Conservation (phyloP, 2,329 filamentous ascomycete species). For the Colletotrichum incanum region DNA sequence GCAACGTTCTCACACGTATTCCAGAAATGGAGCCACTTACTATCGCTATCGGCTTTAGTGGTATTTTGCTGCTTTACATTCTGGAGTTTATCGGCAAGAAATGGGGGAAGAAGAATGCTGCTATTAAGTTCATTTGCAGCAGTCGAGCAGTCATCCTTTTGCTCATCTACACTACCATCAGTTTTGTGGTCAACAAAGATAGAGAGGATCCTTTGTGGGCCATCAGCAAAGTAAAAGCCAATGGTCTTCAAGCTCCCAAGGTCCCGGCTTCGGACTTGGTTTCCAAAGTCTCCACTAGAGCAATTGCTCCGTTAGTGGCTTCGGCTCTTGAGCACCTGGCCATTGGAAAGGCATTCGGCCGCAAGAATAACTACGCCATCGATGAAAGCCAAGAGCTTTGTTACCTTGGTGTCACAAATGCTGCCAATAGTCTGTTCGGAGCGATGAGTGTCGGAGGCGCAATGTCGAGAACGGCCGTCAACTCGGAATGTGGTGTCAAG, state of each 20-base stretch:
- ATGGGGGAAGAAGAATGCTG: conserved; percentile 71
- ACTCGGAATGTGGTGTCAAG: conserved; percentile 74
- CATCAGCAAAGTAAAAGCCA: no score
- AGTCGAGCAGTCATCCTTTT: conserved; percentile 74
- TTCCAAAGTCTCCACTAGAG: conserved; percentile 66
- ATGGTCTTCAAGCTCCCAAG: no score
- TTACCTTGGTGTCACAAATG: conserved; percentile 74
- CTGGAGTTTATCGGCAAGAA: conserved; percentile 72
- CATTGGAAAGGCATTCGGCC: conserved; percentile 75
- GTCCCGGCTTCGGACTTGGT: no score
- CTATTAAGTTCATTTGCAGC: conserved; percentile 72
- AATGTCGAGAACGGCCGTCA: conserved; percentile 78
- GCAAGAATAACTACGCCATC: conserved; percentile 74
- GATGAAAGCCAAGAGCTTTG: conserved; percentile 77
- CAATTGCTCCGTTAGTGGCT: conserved; percentile 74
- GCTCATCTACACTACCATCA: conserved; percentile 74
- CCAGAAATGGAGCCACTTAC: conserved; percentile 72
- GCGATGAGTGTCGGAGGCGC: conserved; percentile 76
- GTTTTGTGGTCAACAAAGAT: conserved; percentile 52
- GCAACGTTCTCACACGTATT: conserved; percentile 70
- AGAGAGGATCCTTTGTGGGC: no score
- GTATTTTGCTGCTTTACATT: conserved; percentile 68
- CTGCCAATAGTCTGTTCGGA: conserved; percentile 77
- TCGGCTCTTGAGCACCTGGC: conserved; percentile 75
- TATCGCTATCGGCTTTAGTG: conserved; percentile 71